These are phyloP conservation scores for Darksidea phi DNA, from an alignment of 495 filamentous ascomycete species.

Conservation along the genomic window DNA sequence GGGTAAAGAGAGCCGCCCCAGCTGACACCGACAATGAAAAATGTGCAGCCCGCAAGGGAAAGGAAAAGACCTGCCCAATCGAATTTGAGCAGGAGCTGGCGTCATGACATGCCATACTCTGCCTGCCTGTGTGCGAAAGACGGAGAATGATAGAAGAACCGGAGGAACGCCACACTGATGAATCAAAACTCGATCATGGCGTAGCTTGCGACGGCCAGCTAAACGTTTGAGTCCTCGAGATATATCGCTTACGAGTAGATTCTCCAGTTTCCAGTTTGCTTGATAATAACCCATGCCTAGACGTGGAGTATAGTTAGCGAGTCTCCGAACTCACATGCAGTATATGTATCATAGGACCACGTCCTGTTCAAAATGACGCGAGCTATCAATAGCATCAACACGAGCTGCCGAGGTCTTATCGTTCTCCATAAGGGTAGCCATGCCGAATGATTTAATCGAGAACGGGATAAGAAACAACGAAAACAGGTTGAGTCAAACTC, in stretches of 20 bases:
- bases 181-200: conserved; percentile 32
- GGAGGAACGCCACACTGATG: conserved; percentile 24
- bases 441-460: neutral
- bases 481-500: neutral
- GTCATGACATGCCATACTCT: conserved; percentile 15
- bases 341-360: conserved; percentile 3
- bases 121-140: conserved; percentile 28
- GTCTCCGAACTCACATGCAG: too few relatives aligned
- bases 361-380: conserved; percentile 6
- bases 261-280: conserved; percentile 7
- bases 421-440: conserved; percentile 10
- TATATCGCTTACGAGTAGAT: too few relatives aligned
- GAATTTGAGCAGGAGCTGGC: conserved; percentile 21
- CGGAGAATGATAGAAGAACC: conserved; percentile 34
- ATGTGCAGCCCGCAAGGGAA: conserved; percentile 26
- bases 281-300: conserved; percentile 34
- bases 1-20: conserved; percentile 31
- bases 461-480: neutral
- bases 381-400: conserved; percentile 25
- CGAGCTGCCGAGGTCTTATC: conserved; percentile 13
- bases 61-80: conserved; percentile 32
- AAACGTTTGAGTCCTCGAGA: neutral
- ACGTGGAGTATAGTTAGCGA: too few relatives aligned
- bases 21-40: conserved; percentile 30
- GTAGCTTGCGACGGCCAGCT: conserved; percentile 26